These are phyloP conservation scores for Cyclanthera cordifolia DNA, from an alignment of 306 rosid genomes.

Conservation along the genomic window DNA sequence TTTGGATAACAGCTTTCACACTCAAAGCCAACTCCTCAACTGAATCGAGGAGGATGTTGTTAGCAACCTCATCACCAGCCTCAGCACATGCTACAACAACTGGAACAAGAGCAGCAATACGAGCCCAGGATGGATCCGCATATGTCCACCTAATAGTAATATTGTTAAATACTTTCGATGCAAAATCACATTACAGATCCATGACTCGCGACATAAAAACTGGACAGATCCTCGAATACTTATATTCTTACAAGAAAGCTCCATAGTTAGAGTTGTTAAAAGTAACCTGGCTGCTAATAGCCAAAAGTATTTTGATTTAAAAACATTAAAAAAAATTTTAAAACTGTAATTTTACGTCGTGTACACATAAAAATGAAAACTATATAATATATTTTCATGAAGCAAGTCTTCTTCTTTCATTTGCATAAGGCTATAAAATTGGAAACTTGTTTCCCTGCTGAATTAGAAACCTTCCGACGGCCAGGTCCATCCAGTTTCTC, in stretches of 20 bases:
- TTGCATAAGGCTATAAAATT: no score
- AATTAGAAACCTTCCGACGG: background rate
- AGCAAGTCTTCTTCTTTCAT: background rate
- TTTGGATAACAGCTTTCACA: conserved; percentile 81
- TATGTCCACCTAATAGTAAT: conserved; percentile 66
- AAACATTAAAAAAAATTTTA: background rate
- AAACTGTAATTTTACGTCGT: no score
- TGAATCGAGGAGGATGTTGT: conserved; percentile 59
- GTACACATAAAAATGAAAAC: background rate
- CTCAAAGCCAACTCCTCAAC: conserved; percentile 72
- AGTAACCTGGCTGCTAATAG: background rate
- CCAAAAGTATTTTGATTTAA: background rate
- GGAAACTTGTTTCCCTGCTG: background rate
- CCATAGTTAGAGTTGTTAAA: background rate
- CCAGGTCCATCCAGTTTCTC: background rate
- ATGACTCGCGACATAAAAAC: background rate
- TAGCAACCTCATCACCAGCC: conserved; percentile 73
- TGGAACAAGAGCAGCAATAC: conserved; percentile 91
- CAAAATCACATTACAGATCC: background rate
- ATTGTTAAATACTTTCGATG: background rate
- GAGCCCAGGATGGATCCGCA: conserved; percentile 93
- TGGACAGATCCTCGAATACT: background rate
- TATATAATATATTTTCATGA: background rate
- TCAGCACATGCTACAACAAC: conserved; percentile 77
- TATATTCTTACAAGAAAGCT: background rate